Percentiles rank a stretch among this genome's conserved stretches.
Evolutionary conservation across 2,329 filamentous ascomycete species (phyloP).

Genomic region (Aspergillus brunneoviolaceus): DNA sequence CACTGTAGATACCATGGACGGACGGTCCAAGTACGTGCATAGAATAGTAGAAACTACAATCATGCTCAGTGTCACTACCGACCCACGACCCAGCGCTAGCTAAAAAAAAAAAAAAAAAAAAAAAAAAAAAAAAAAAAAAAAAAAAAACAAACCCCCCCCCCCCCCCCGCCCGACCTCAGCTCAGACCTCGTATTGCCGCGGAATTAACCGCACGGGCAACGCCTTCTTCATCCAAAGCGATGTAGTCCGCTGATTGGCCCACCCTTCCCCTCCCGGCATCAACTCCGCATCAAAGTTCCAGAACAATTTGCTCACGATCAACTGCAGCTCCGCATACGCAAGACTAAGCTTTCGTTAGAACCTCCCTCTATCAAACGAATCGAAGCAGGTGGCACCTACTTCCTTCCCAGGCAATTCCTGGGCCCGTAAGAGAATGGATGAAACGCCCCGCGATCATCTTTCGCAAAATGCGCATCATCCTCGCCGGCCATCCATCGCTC

Average conservation of each 20-base stretch:
- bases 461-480: slow-evolving; percentile 13
- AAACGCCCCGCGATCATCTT: slow-evolving; percentile 24
- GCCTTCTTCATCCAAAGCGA: neutral
- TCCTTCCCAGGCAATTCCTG: slow-evolving; percentile 13
- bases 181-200: neutral
- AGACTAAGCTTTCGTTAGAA: neutral
- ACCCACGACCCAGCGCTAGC: too few species aligned
- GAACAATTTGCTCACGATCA: neutral
- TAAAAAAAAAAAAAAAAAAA: too few species aligned
- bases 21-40: too few species aligned
- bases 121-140: too few species aligned
- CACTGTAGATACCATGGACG: too few species aligned
- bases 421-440: slow-evolving; percentile 14
- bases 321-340: neutral
- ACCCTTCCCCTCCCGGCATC: neutral
- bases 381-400: slow-evolving; percentile 11
- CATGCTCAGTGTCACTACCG: neutral
- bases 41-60: too few species aligned
- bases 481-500: slow-evolving; percentile 23
- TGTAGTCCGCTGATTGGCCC: neutral
- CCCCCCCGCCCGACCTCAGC: neutral
- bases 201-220: neutral
- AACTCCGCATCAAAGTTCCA: neutral
- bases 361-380: too few species aligned
- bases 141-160: too few species aligned